Conservation (phyloP, 345 rosid genomes). For the Turnera subulata region DNA sequence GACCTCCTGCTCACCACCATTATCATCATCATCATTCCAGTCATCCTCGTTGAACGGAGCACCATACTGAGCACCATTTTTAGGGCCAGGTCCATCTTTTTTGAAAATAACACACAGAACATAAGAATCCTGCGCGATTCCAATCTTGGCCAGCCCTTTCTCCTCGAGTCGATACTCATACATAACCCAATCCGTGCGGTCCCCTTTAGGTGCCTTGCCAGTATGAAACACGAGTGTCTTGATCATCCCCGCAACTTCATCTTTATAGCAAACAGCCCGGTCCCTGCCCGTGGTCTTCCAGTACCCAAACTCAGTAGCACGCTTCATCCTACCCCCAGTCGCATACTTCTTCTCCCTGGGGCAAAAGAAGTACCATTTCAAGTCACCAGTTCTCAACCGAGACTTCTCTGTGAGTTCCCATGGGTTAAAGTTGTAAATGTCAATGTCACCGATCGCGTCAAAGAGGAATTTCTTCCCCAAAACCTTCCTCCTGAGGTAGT, state of each 20-base stretch:
- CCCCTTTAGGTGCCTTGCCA: slow-evolving; percentile 46
- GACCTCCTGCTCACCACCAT: slow-evolving; percentile 1
- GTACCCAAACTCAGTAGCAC: slow-evolving; percentile 51
- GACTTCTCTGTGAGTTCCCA: slow-evolving; percentile 58
- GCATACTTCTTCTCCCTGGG: slow-evolving; percentile 58
- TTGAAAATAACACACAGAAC: slow-evolving; percentile 51
- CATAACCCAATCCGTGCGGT: slow-evolving; percentile 82
- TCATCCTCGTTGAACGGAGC: slow-evolving; percentile 73
- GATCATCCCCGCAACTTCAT: slow-evolving; percentile 48
- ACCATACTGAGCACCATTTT: slow-evolving; percentile 74
- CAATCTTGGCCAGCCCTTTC: slow-evolving; percentile 22
- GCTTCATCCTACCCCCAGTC: slow-evolving; percentile 38
- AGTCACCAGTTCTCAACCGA: slow-evolving; percentile 39
- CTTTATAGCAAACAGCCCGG: slow-evolving; percentile 38
- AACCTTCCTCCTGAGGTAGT: slow-evolving; percentile 65
- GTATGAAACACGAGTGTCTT: slow-evolving; percentile 57
- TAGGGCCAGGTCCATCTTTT: slow-evolving; percentile 74
- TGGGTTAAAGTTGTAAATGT: slow-evolving; percentile 64
- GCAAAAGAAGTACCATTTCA: slow-evolving; percentile 83
- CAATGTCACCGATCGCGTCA: slow-evolving; percentile 51
- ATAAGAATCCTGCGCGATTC: slow-evolving; percentile 38
- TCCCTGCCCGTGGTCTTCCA: slow-evolving; percentile 91
- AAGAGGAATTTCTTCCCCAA: slow-evolving; percentile 35
- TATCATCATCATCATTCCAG: slow-evolving; percentile 47
- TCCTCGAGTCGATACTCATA: slow-evolving; percentile 68